A percentile compares a stretch with the other conserved stretches of the same genome.
phyloP scores from a whole-genome alignment of 1,284 basidiomycete genomes.

The Hymenochaete sp. region DNA sequence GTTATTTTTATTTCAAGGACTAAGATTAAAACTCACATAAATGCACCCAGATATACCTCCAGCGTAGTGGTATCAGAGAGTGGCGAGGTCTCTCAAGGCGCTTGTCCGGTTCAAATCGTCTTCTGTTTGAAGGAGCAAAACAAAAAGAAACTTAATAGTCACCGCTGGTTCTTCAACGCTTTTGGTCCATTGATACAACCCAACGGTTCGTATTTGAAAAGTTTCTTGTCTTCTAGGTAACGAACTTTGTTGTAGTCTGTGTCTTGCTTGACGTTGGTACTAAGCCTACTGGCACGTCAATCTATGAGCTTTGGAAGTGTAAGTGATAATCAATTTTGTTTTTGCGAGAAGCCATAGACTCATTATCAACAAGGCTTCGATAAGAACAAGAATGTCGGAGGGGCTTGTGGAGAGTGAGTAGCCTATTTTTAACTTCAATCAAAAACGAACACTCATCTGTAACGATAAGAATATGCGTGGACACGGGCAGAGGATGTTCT shows the following conservation, averaged over 20 bases:
- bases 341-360: not conserved
- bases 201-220: constrained; percentile 42
- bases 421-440: constrained; percentile 3
- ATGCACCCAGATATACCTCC: constrained; percentile 56
- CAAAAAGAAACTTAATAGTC: constrained; percentile 90
- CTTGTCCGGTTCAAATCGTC: constrained; percentile 84
- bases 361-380: constrained; percentile 60
- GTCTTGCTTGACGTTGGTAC: constrained; percentile 88
- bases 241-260: constrained; percentile 45
- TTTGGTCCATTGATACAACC: constrained; percentile 83
- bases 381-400: constrained; percentile 82
- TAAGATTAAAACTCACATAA: constrained; percentile 17
- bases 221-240: constrained; percentile 1
- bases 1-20: constrained; percentile 2
- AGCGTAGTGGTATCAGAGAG: constrained; percentile 71
- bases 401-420: constrained; percentile 86
- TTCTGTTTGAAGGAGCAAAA: constrained; percentile 95
- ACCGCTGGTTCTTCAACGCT: constrained; percentile 97
- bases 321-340: constrained; percentile 19
- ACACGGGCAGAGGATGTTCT: constrained; percentile 70
- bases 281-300: constrained; percentile 86
- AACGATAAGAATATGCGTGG: constrained; percentile 70
- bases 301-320: constrained; percentile 95
- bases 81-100: constrained; percentile 79
- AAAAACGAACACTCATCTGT: not conserved